These are phyloP conservation scores for Venturia carpophila DNA, from an alignment of 2,329 filamentous ascomycete species.

Conservation along the genomic window DNA sequence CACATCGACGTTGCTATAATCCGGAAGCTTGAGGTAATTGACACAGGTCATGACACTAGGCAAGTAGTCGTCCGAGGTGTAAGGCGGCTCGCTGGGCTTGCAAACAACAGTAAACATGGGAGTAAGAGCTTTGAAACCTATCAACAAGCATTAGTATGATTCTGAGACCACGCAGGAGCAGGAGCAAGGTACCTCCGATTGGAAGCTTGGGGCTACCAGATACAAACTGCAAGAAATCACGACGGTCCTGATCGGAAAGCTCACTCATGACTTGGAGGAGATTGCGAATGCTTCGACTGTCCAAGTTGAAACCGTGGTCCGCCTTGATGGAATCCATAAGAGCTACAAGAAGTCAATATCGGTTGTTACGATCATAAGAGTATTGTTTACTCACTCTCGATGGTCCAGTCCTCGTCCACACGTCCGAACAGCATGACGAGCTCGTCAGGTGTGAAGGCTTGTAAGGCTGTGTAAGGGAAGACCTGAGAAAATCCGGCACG, in stretches of 20 bases:
- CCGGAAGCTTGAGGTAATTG: constrained; percentile 95
- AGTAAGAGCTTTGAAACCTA: constrained; percentile 92
- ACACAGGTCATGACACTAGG: constrained; percentile 99
- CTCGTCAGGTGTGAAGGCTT: constrained; percentile 90
- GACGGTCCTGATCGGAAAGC: constrained; percentile 62
- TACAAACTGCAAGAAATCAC: constrained; percentile 95
- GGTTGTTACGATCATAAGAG: constrained; percentile 15
- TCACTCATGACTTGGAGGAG: constrained; percentile 92
- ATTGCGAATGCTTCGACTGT: constrained; percentile 91
- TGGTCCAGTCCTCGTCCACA: constrained; percentile 91
- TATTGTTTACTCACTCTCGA: constrained; percentile 61
- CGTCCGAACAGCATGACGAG: constrained; percentile 90
- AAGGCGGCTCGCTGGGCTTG: constrained; percentile 93
- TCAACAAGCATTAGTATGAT: constrained; percentile 16
- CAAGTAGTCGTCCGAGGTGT: constrained; percentile 93
- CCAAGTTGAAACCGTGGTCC: constrained; percentile 97
- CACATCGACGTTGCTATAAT: constrained; percentile 73
- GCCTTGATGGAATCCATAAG: constrained; percentile 98
- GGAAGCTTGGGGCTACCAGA: constrained; percentile 96
- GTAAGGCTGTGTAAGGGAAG: constrained; percentile 87
- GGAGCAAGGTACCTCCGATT: constrained; percentile 70
- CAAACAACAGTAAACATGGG: constrained; percentile 99
- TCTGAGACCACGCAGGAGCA: not conserved
- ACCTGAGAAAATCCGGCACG: constrained; percentile 86
- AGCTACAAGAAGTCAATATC: constrained; percentile 43